Evolutionary conservation across 2,329 filamentous ascomycete genomes (phyloP).

Genomic region (Mycosphaerella sp.): DNA sequence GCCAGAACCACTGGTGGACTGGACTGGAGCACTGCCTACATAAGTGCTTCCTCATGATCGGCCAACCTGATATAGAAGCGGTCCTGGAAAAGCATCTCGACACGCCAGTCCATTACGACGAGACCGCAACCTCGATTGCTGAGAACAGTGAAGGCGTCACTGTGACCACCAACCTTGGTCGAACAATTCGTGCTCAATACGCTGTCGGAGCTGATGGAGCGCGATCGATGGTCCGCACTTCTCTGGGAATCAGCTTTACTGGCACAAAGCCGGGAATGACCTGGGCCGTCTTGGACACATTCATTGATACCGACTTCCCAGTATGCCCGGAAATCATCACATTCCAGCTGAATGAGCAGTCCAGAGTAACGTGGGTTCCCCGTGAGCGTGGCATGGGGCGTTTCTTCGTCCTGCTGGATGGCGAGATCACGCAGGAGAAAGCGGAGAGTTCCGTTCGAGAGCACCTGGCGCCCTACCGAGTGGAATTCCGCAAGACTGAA

Average conservation of each 20-base stretch:
- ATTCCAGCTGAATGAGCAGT: constrained; percentile 14
- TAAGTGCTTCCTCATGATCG: constrained; percentile 13
- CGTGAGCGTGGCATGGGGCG: constrained; percentile 13
- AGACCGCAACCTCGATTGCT: constrained; percentile 5
- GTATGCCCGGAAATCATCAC: constrained; percentile 14
- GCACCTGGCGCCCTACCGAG: constrained; percentile 8
- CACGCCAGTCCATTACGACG: constrained; percentile 6
- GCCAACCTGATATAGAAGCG: constrained; percentile 10
- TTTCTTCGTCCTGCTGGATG: constrained; percentile 13
- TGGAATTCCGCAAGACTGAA: constrained; percentile 14
- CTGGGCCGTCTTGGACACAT: constrained; percentile 12
- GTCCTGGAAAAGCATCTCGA: constrained; percentile 1
- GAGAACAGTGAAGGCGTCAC: constrained; percentile 6
- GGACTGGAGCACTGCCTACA: constrained; percentile 12
- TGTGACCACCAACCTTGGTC: constrained; percentile 1
- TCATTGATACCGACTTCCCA: constrained; percentile 14
- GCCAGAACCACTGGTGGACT: constrained; percentile 9
- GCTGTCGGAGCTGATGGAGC: constrained; percentile 13
- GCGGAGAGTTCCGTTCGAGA: constrained; percentile 10
- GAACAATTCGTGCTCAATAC: constrained; percentile 7
- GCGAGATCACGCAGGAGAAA: constrained; percentile 13
- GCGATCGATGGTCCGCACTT: constrained; percentile 10
- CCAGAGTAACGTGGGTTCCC: constrained; percentile 12
- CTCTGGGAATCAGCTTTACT: constrained; percentile 12
- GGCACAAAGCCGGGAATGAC: constrained; percentile 16